phyloP scores from a whole-genome alignment of 148 eudicot genomes.

The Silene conica region DNA sequence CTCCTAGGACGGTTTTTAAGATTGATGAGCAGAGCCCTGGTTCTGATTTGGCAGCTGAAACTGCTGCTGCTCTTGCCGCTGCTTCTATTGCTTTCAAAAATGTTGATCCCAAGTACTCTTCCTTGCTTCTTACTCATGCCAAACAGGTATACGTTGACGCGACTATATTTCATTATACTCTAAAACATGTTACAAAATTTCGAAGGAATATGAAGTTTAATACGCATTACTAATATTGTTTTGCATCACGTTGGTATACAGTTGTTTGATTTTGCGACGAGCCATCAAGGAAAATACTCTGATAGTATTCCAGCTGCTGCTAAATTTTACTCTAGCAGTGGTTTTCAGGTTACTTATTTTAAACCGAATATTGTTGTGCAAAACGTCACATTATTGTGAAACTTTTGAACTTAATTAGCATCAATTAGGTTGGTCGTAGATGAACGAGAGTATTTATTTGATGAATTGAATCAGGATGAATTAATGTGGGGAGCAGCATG shows the following conservation, averaged over 20 bases:
- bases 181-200: no score
- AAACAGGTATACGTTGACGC: no score
- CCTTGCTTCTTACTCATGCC: conserved; percentile 37
- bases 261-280: conserved; percentile 41
- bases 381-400: no score
- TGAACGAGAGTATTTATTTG: no score
- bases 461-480: conserved; percentile 36
- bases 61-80: conserved; percentile 88
- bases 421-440: no score
- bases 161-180: background rate
- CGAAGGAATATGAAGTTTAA: no score
- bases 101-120: conserved; percentile 69
- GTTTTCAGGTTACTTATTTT: conserved; percentile 29
- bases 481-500: conserved; percentile 51
- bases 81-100: conserved; percentile 75
- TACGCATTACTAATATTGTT: no score
- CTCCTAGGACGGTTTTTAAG: conserved; percentile 67
- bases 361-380: no score
- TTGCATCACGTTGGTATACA: conserved; percentile 8
- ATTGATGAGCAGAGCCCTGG: conserved; percentile 69
- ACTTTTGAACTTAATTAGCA: no score
- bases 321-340: conserved; percentile 44
- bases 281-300: conserved; percentile 39
- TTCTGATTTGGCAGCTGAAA: conserved; percentile 92
- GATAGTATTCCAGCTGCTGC: conserved; percentile 35